These are phyloP conservation scores for Carex scoparia DNA, from an alignment of 176 grass and related monocot species.

Conservation along the genomic window DNA sequence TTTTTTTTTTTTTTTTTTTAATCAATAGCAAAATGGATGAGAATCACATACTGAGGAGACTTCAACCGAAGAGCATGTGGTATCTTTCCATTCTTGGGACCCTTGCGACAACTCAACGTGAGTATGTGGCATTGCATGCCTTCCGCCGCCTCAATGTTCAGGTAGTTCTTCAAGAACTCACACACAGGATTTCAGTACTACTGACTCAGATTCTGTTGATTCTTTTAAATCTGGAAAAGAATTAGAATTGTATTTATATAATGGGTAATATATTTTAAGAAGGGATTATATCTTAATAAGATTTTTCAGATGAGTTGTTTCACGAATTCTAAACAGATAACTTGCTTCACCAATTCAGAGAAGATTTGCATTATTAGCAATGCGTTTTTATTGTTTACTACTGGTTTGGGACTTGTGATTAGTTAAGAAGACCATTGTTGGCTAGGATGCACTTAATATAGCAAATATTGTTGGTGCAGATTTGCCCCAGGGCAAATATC, in stretches of 20 bases:
- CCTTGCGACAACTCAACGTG: constrained; percentile 97
- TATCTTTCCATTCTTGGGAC: constrained; percentile 81
- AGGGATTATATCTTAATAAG: too few relatives aligned
- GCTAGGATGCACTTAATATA: background rate
- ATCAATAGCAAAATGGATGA: constrained; percentile 32
- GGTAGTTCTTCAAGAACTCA: constrained; percentile 31
- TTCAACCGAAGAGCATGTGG: constrained; percentile 69
- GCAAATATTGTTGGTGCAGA: background rate
- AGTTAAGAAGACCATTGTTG: background rate
- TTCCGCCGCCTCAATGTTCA: constrained; percentile 80
- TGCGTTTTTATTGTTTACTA: background rate
- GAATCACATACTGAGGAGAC: constrained; percentile 74
- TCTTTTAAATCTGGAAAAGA: too few relatives aligned
- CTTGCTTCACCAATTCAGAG: too few relatives aligned
- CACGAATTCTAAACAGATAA: too few relatives aligned
- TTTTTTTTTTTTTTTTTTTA: background rate
- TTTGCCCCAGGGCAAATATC: background rate
- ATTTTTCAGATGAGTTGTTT: too few relatives aligned
- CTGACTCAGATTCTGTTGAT: too few relatives aligned
- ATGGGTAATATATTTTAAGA: too few relatives aligned
- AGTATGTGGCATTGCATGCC: constrained; percentile 93
- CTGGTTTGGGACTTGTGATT: background rate
- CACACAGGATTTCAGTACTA: background rate
- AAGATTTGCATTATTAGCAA: too few relatives aligned
- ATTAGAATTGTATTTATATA: too few relatives aligned